Evolutionary conservation across 495 filamentous ascomycete species (phyloP), one percentile per base, ranked within the genome.

Genomic region (Wilcoxina mikolae): DNA sequence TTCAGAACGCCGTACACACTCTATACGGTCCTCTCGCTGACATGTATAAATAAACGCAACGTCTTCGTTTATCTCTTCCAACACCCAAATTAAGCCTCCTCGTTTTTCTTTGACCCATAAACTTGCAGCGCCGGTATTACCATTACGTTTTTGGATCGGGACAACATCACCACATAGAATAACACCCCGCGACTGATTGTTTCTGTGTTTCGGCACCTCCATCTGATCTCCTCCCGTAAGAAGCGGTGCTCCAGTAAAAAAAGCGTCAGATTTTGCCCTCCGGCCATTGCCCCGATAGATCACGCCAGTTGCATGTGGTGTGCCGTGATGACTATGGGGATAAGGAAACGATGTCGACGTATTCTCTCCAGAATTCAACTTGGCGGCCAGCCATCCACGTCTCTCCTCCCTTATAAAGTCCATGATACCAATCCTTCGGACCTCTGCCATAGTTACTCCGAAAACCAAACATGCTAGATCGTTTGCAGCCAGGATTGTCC

Each of bases 71-170:
- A 98, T 95, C 68, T 98, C 91, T 69, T 98, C 91, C 3, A 98
- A 66, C 15, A 98, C 91, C 91, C 91, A 98, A 51, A 98, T 95
- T 46, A 98, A 67, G 4, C 89, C 87, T 43, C 87, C 85, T 41
- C 78, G 77, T 66, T 98, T 98, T 68, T 98, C 91, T 72, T 95
- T 96, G 0, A 96, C 91, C 91, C 91, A 98, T 27, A 98, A 72
- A 66, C 87, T 95, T 31, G 91, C 91, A 31, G 89, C 84, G 1
- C 93, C 91, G 0, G 81, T 87, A 17, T 81, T 76, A 5, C 93
- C 93, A 65, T 98, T 93, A 51, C 89, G 80, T 67, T 96, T 98
- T 69, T 84, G 79, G 56, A 98, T 96, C 0, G 91, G 90, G 2
- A 98, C 90, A 17, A 98, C 93, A 67, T 98, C 91, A 35, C 91